Percentiles rank a stretch among this genome's conserved stretches.
phyloP scores from a whole-genome alignment of 2,329 filamentous ascomycete genomes.

The Aspergillus glaucus region DNA sequence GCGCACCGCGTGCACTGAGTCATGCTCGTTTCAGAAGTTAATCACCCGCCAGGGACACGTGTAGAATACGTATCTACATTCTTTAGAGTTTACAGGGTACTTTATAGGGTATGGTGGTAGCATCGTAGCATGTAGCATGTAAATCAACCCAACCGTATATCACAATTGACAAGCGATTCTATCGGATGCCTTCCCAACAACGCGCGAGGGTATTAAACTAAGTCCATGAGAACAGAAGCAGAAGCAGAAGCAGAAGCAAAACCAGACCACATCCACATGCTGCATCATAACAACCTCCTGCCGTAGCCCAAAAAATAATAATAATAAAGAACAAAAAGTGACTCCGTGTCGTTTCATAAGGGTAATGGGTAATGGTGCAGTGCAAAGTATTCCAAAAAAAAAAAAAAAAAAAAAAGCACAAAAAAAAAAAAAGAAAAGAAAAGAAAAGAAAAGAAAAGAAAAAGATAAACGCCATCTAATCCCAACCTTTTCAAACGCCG shows the following conservation, averaged over 20 bases:
- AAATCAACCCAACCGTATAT: too few relatives aligned
- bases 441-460: background rate
- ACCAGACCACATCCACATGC: background rate
- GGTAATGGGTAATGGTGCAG: background rate
- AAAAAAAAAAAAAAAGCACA: background rate
- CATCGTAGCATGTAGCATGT: too few relatives aligned
- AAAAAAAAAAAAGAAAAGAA: background rate
- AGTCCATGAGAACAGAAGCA: background rate
- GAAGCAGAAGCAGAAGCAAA: background rate
- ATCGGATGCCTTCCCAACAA: background rate
- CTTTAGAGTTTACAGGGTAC: too few relatives aligned
- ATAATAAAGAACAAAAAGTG: too few relatives aligned
- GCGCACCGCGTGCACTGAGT: too few relatives aligned
- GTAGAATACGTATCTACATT: too few relatives aligned
- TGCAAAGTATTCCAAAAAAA: background rate
- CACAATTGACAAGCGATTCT: background rate
- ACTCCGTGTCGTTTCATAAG: too few relatives aligned
- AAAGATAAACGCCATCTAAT: conserved; percentile 26
- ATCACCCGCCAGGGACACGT: too few relatives aligned
- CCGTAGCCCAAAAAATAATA: too few relatives aligned
- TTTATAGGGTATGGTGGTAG: too few relatives aligned
- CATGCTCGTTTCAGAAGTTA: too few relatives aligned
- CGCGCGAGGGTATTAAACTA: background rate
- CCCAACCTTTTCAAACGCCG: conserved; percentile 27
- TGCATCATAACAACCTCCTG: too few relatives aligned